Conservation (phyloP, 441 rosid species). For the Syzygium malaccense region DNA sequence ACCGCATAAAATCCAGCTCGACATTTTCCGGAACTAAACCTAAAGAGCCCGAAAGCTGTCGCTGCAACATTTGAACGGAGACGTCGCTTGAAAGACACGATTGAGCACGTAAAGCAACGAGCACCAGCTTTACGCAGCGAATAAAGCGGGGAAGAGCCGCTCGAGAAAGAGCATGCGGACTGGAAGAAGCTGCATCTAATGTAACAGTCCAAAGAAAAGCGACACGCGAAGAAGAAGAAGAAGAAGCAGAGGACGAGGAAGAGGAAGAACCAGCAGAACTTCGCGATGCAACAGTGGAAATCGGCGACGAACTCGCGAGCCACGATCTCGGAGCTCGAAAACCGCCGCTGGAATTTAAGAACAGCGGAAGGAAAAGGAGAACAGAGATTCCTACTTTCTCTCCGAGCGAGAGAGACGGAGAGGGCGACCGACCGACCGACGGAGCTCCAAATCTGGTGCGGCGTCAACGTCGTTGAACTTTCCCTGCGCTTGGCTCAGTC, state of each 20-base stretch:
- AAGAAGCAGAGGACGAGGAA: not conserved
- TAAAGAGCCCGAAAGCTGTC: not conserved
- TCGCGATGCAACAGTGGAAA: conserved; percentile 27
- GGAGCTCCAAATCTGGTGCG: conserved; percentile 17
- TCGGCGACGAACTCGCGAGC: conserved; percentile 21
- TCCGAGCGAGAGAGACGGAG: not conserved
- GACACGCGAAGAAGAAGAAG: not conserved
- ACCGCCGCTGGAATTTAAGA: not conserved
- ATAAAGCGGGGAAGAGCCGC: conserved; percentile 7
- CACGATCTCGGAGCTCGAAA: conserved; percentile 4
- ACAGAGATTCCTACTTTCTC: not conserved
- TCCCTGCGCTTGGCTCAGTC: conserved; percentile 1
- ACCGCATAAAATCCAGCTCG: not conserved
- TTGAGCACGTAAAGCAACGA: not conserved
- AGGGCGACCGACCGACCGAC: not conserved
- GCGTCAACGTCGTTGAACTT: conserved; percentile 27
- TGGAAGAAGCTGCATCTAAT: not conserved
- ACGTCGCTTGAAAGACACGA: conserved; percentile 17
- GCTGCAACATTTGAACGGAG: not conserved
- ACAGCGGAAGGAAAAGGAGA: not conserved
- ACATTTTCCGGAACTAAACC: not conserved
- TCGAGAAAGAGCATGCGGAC: not conserved
- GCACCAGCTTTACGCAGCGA: conserved; percentile 22
- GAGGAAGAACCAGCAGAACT: not conserved
- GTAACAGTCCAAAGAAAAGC: not conserved